A percentile compares a stretch with the other conserved stretches of the same genome.
Conservation (phyloP, 1,284 basidiomycete species). For the Cutaneotrichosporon mucoides region DNA sequence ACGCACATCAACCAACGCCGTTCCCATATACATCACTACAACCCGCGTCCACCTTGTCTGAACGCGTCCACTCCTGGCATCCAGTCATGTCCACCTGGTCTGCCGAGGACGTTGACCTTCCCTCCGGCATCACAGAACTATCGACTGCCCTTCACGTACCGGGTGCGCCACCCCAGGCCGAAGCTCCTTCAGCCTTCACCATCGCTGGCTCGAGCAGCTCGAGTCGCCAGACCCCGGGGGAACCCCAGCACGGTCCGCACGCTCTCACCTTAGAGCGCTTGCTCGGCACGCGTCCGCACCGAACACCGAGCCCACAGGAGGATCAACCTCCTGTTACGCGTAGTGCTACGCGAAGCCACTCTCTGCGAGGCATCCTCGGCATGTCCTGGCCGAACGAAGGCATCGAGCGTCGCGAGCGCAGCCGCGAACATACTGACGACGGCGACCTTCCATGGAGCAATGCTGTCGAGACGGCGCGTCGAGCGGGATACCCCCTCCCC, state of each 20-base stretch:
- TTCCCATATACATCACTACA: too few relatives aligned
- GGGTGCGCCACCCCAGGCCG: neutral
- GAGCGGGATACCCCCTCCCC: constrained; percentile 5
- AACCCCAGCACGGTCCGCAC: neutral
- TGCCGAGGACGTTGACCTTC: constrained; percentile 13
- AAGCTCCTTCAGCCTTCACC: neutral
- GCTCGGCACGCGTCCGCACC: neutral
- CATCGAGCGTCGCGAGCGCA: neutral
- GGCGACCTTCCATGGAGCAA: constrained; percentile 1
- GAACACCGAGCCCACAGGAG: neutral
- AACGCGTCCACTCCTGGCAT: neutral
- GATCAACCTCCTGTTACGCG: neutral
- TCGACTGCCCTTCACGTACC: neutral
- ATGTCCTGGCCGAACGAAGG: constrained; percentile 11
- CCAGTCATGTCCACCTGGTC: constrained; percentile 3
- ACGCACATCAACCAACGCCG: too few relatives aligned
- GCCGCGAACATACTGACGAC: neutral
- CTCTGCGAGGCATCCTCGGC: neutral
- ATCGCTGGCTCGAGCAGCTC: neutral
- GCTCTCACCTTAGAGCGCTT: neutral
- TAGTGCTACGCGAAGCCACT: neutral
- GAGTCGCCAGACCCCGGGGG: neutral
- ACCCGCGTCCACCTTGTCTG: neutral
- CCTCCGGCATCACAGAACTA: constrained; percentile 11
- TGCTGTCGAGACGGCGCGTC: constrained; percentile 3